Conservation (phyloP, 1,284 basidiomycete species). For the Volvariella volvacea region DNA sequence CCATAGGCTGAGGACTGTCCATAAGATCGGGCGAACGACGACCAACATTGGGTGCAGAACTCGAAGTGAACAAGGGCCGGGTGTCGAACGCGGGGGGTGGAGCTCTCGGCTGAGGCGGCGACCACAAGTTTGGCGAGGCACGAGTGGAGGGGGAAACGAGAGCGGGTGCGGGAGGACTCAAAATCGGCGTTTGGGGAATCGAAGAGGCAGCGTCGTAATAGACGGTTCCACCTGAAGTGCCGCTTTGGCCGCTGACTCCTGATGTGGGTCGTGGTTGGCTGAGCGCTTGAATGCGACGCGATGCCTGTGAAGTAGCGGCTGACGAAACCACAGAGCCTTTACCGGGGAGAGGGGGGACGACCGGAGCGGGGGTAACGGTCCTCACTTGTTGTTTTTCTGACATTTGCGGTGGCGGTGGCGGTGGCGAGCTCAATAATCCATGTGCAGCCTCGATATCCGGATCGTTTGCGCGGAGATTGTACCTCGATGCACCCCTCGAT, state of each 20-base stretch:
- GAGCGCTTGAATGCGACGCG: too few relatives aligned
- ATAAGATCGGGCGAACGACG: neutral
- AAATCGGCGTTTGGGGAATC: constrained; percentile 35
- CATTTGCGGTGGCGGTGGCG: constrained; percentile 17
- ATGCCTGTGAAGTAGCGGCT: too few relatives aligned
- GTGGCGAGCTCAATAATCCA: constrained; percentile 13
- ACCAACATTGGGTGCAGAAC: neutral
- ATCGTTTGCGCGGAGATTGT: constrained; percentile 1
- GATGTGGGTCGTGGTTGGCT: constrained; percentile 42
- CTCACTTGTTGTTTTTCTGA: constrained; percentile 5
- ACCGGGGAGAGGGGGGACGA: constrained; percentile 22
- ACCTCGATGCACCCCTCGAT: constrained; percentile 2
- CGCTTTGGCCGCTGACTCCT: constrained; percentile 45
- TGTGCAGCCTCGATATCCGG: constrained; percentile 16
- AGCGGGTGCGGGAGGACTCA: constrained; percentile 37
- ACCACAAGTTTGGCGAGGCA: constrained; percentile 4
- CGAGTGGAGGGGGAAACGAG: constrained; percentile 27
- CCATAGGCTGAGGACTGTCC: constrained; percentile 7
- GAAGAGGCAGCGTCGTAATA: constrained; percentile 56
- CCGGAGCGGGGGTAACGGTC: neutral
- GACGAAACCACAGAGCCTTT: too few relatives aligned
- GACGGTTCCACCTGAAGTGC: constrained; percentile 43
- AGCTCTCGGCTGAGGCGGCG: neutral
- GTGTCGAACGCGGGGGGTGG: neutral
- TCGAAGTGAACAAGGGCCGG: neutral